Percentiles rank a stretch among this genome's conserved stretches.
These are phyloP conservation scores for Paecilomyces dactylethromorphus DNA, from an alignment of 2,329 filamentous ascomycete species.

Conservation along the genomic window DNA sequence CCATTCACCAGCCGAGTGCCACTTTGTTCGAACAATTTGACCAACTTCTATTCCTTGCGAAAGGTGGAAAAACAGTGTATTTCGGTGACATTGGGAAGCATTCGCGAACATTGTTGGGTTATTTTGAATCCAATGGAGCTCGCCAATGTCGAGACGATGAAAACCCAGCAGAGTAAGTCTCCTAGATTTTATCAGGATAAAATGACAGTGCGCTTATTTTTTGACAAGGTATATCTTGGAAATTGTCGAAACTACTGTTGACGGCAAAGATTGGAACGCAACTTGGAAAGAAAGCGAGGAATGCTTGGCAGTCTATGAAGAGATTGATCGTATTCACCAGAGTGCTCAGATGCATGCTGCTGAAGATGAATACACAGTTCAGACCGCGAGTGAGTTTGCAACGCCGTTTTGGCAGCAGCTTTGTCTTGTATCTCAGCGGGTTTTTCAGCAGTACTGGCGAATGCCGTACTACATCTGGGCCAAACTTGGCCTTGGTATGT, in stretches of 20 bases:
- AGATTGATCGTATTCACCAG: no score
- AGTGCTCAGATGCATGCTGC: no score
- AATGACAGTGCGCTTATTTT: no score
- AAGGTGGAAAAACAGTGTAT: slow-evolving; percentile 72
- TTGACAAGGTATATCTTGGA: no score
- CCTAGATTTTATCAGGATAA: no score
- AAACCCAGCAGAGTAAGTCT: no score
- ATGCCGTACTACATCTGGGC: slow-evolving; percentile 81
- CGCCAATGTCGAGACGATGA: slow-evolving; percentile 58
- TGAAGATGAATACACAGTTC: no score
- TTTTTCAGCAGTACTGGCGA: slow-evolving; percentile 87
- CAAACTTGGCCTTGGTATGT: slow-evolving; percentile 45
- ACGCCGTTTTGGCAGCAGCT: slow-evolving; percentile 67
- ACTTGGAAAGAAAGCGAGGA: no score
- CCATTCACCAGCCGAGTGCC: slow-evolving; percentile 51
- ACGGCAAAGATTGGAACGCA: no score
- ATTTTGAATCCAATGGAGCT: slow-evolving; percentile 70
- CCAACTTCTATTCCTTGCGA: slow-evolving; percentile 68
- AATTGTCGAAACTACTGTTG: no score
- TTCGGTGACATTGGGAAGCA: slow-evolving; percentile 72
- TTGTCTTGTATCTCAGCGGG: no score
- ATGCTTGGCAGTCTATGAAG: no score
- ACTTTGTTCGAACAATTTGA: slow-evolving; percentile 56
- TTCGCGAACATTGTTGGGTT: slow-evolving; percentile 60
- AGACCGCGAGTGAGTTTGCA: slow-evolving; percentile 73